phyloP scores from a whole-genome alignment of 2,329 filamentous ascomycete genomes.

The Cytospora mali region DNA sequence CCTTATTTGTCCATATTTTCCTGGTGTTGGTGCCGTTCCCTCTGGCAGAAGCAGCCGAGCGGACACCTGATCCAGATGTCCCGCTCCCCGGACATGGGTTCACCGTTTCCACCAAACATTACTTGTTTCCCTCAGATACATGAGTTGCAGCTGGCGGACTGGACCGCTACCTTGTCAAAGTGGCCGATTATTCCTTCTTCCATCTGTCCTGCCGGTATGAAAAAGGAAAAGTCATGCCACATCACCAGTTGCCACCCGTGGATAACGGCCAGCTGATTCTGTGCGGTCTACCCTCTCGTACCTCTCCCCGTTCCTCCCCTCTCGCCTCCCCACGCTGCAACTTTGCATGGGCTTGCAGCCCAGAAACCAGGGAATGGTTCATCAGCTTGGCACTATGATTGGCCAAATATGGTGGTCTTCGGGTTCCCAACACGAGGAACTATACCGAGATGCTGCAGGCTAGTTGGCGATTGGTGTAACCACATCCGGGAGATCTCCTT shows the following conservation, averaged over 20 bases:
- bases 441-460: background rate
- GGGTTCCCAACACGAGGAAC: background rate
- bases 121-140: constrained; percentile 3
- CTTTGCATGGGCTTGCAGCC: background rate
- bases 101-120: background rate
- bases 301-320: too few relatives aligned
- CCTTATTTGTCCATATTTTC: background rate
- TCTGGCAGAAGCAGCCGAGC: background rate
- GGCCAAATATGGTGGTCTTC: background rate
- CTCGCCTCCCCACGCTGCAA: background rate
- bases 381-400: background rate
- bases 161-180: background rate
- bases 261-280: constrained; percentile 14
- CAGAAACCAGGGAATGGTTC: background rate
- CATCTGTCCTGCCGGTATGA: background rate
- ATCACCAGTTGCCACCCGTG: too few relatives aligned
- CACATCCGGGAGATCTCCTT: background rate
- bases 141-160: background rate
- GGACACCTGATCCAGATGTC: constrained; percentile 5
- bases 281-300: too few relatives aligned
- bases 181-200: constrained; percentile 2
- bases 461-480: background rate
- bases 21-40: background rate
- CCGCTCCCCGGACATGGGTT: background rate
- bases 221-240: constrained; percentile 22